phyloP scores from a whole-genome alignment of 1,284 basidiomycete species.

The Bjerkandera adusta region DNA sequence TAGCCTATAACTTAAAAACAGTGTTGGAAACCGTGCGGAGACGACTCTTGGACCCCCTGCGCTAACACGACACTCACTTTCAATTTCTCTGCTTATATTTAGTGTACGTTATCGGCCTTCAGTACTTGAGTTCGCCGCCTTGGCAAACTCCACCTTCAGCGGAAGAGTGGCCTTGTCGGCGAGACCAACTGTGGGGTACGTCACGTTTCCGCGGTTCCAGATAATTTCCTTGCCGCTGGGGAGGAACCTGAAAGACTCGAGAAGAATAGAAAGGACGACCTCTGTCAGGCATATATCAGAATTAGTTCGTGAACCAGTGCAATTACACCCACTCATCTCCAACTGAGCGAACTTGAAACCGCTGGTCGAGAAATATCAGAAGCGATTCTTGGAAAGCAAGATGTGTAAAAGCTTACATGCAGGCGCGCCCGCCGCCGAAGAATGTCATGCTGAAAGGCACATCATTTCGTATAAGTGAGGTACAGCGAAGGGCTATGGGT shows the following conservation, averaged over 20 bases:
- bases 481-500: neutral
- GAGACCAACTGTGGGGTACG: slow-evolving; percentile 25
- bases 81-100: too few relatives aligned
- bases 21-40: too few relatives aligned
- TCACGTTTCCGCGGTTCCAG: slow-evolving; percentile 26
- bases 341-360: slow-evolving; percentile 36
- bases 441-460: slow-evolving; percentile 34
- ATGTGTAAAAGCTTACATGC: slow-evolving; percentile 27
- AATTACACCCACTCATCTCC: slow-evolving; percentile 30
- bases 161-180: slow-evolving; percentile 18
- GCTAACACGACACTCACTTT: too few relatives aligned
- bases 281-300: slow-evolving; percentile 8
- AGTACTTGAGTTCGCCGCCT: too few relatives aligned
- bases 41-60: too few relatives aligned
- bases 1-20: too few relatives aligned
- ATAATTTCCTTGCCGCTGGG: slow-evolving; percentile 13
- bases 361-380: slow-evolving; percentile 14
- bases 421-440: slow-evolving; percentile 32
- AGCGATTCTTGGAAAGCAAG: neutral
- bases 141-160: too few relatives aligned
- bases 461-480: neutral
- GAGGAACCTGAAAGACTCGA: slow-evolving; percentile 14
- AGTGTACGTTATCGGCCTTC: too few relatives aligned
- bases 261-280: slow-evolving; percentile 12
- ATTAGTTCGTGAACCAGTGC: neutral